A percentile compares a stretch with the other conserved stretches of the same genome.
These are phyloP conservation scores for Russula abietina DNA, from an alignment of 768 basidiomycete species.

Conservation along the genomic window DNA sequence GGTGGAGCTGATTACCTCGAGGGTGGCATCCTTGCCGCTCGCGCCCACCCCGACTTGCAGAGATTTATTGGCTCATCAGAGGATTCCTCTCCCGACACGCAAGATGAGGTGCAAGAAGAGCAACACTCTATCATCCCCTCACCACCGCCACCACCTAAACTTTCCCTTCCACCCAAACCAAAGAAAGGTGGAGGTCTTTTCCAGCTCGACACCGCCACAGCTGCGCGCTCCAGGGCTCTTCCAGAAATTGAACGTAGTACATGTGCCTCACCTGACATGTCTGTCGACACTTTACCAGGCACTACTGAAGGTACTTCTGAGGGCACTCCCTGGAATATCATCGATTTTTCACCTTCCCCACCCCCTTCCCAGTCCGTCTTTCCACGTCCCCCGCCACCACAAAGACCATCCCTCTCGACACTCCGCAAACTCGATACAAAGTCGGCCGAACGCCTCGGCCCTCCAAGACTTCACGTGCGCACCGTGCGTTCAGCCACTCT, in stretches of 20 bases:
- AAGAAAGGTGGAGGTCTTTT: slow-evolving; percentile 50
- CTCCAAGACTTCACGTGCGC: slow-evolving; percentile 57
- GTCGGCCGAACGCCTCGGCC: slow-evolving; percentile 46
- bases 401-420: slow-evolving; percentile 58
- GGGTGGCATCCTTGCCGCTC: slow-evolving; percentile 62
- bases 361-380: slow-evolving; percentile 61
- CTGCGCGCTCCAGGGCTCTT: slow-evolving; percentile 44
- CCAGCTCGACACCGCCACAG: slow-evolving; percentile 58
- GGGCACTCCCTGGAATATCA: slow-evolving; percentile 38
- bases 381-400: slow-evolving; percentile 43
- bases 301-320: slow-evolving; percentile 29
- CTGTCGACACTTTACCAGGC: slow-evolving; percentile 36
- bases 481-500: slow-evolving; percentile 58
- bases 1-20: slow-evolving; percentile 62
- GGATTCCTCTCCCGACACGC: slow-evolving; percentile 28
- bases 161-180: slow-evolving; percentile 22
- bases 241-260: slow-evolving; percentile 50
- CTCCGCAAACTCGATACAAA: slow-evolving; percentile 58
- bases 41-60: slow-evolving; percentile 50
- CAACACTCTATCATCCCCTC: slow-evolving; percentile 21
- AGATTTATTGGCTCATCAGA: slow-evolving; percentile 40
- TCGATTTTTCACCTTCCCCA: slow-evolving; percentile 53
- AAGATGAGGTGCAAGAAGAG: slow-evolving; percentile 28
- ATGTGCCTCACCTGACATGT: slow-evolving; percentile 48
- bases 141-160: slow-evolving; percentile 16